Evolutionary conservation across 768 basidiomycete species (phyloP).

Genomic region (Pleurotus salmoneostramineus): DNA sequence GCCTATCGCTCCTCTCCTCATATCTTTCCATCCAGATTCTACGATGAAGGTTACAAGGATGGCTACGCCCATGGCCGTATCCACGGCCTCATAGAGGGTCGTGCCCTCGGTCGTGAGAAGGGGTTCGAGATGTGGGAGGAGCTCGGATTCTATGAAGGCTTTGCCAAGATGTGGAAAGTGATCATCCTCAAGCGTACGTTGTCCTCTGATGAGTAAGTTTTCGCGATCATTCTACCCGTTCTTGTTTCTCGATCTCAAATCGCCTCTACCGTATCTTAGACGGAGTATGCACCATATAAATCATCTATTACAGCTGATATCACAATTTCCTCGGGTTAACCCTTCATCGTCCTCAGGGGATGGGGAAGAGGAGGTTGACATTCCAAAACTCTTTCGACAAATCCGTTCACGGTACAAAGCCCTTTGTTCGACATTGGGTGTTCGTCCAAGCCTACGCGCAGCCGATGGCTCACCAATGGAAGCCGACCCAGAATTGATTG

Average conservation of each 20-base stretch:
- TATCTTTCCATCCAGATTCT: slow-evolving; percentile 53
- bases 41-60: slow-evolving; percentile 68
- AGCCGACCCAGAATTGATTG: neutral
- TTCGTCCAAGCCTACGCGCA: slow-evolving; percentile 40
- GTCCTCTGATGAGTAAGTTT: slow-evolving; percentile 42
- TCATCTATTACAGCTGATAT: slow-evolving; percentile 66
- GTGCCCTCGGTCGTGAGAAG: slow-evolving; percentile 84
- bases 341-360: slow-evolving; percentile 42
- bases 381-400: slow-evolving; percentile 72
- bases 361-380: slow-evolving; percentile 50
- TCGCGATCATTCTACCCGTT: no score
- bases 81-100: slow-evolving; percentile 89
- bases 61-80: slow-evolving; percentile 84
- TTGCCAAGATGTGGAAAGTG: slow-evolving; percentile 66
- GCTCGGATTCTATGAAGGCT: slow-evolving; percentile 89
- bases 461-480: slow-evolving; percentile 16
- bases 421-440: slow-evolving; percentile 79
- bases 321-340: slow-evolving; percentile 75
- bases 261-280: slow-evolving; percentile 24
- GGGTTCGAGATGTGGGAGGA: slow-evolving; percentile 98
- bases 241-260: no score
- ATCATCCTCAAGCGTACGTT: slow-evolving; percentile 38
- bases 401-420: slow-evolving; percentile 87
- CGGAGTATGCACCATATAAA: slow-evolving; percentile 61
- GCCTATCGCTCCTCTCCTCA: no score